phyloP scores from a whole-genome alignment of 352 stramenopile genomes.

The Phytophthora meadii region DNA sequence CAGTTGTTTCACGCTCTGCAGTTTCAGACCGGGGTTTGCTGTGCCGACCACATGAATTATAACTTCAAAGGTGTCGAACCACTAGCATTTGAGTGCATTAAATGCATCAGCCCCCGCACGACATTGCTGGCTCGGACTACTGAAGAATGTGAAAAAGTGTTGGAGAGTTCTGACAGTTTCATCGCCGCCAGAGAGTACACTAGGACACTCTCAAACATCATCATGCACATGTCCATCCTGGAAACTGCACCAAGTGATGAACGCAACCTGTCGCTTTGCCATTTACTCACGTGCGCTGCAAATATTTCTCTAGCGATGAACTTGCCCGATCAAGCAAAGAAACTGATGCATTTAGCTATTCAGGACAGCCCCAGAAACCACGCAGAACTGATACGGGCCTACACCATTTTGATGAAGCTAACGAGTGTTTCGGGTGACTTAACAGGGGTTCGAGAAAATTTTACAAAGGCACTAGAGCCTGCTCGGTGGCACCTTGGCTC shows the following conservation, averaged over 20 bases:
- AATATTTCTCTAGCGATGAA: slow-evolving; percentile 48
- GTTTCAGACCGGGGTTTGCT: slow-evolving; percentile 37
- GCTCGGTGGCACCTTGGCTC: slow-evolving; percentile 54
- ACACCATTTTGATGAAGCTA: slow-evolving; percentile 47
- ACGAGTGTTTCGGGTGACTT: slow-evolving; percentile 23
- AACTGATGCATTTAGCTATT: slow-evolving; percentile 42
- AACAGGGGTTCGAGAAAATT: slow-evolving; percentile 20
- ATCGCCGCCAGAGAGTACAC: slow-evolving; percentile 31
- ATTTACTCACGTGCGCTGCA: slow-evolving; percentile 48
- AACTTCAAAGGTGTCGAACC: slow-evolving; percentile 44
- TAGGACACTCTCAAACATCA: slow-evolving; percentile 39
- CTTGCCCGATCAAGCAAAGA: slow-evolving; percentile 28
- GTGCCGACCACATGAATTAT: slow-evolving; percentile 41
- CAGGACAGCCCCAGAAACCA: slow-evolving; percentile 44
- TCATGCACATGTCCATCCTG: slow-evolving; percentile 54
- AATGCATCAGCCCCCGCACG: slow-evolving; percentile 23
- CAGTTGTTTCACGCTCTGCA: slow-evolving; percentile 63
- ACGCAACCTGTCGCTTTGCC: slow-evolving; percentile 37
- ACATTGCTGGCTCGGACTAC: slow-evolving; percentile 37
- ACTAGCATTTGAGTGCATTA: slow-evolving; percentile 31
- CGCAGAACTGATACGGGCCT: slow-evolving; percentile 29
- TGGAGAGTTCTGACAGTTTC: slow-evolving; percentile 32
- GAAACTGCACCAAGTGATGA: slow-evolving; percentile 38
- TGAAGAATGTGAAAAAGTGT: slow-evolving; percentile 27
- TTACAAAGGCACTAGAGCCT: slow-evolving; percentile 37